Conservation (phyloP, 768 basidiomycete genomes). For the Macrolepiota dolichaula region DNA sequence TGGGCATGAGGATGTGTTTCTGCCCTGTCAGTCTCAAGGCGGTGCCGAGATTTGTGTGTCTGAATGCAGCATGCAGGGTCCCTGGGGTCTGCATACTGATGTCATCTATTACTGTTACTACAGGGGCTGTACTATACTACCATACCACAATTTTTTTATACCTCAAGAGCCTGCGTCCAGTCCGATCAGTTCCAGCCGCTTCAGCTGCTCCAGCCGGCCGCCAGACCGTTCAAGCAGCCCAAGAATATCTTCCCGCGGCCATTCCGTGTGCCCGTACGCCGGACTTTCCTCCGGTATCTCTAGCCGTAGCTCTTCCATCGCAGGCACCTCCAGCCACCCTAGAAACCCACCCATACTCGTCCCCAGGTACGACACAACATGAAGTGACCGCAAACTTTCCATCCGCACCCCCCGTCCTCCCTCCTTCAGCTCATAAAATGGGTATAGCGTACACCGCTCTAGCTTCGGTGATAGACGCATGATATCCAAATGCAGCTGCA, state of each 20-base stretch:
- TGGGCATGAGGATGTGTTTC: not conserved
- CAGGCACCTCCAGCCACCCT: conserved; percentile 19
- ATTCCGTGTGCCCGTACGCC: conserved; percentile 16
- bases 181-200: conserved; percentile 15
- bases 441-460: conserved; percentile 19
- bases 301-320: conserved; percentile 17
- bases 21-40: not conserved
- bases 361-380: conserved; percentile 20
- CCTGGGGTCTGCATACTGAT: conserved; percentile 1
- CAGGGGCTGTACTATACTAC: conserved; percentile 2
- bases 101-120: not conserved
- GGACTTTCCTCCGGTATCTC: conserved; percentile 21
- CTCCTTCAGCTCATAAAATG: conserved; percentile 15
- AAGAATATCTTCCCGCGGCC: conserved; percentile 17
- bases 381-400: conserved; percentile 14
- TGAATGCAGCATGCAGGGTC: not conserved
- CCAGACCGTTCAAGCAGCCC: conserved; percentile 21
- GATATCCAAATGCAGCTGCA: conserved; percentile 23
- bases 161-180: conserved; percentile 10
- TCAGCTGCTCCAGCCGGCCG: conserved; percentile 13
- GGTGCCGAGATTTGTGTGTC: not conserved
- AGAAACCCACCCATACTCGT: conserved; percentile 18
- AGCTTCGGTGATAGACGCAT: conserved; percentile 21
- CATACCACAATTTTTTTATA: not conserved
- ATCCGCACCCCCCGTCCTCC: conserved; percentile 5